Evolutionary conservation across 192 early-diverging fungal species (phyloP).

Genomic region (Kickxella alabastrina): DNA sequence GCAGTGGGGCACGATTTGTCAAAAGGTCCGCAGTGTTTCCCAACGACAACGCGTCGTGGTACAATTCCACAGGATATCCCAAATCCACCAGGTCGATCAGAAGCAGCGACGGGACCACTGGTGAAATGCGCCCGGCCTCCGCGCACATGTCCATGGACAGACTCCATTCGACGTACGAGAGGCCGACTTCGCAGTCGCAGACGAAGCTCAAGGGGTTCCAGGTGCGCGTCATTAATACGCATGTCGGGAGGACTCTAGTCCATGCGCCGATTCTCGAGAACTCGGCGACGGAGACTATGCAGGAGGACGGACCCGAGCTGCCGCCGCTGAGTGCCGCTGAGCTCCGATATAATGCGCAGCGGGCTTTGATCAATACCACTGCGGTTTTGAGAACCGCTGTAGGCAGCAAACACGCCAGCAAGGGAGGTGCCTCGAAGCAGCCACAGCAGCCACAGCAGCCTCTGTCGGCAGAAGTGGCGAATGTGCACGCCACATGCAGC

Average conservation of each 20-base stretch:
- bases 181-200: conserved; percentile 20
- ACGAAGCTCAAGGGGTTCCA: conserved; percentile 40
- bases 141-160: no score
- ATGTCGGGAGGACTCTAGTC: conserved; percentile 28
- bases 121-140: no score
- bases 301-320: conserved; percentile 13
- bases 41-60: conserved; percentile 18
- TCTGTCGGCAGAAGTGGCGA: not conserved
- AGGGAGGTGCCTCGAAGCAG: conserved; percentile 11
- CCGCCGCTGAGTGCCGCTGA: conserved; percentile 40
- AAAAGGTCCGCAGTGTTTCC: conserved; percentile 17
- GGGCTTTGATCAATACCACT: conserved; percentile 37
- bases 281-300: not conserved
- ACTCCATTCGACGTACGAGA: no score
- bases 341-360: conserved; percentile 42
- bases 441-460: conserved; percentile 1
- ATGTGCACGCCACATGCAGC: no score
- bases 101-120: not conserved
- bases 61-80: conserved; percentile 34
- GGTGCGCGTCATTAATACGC: conserved; percentile 41
- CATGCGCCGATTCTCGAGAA: conserved; percentile 25
- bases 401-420: conserved; percentile 2
- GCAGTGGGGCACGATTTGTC: conserved; percentile 15
- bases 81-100: conserved; percentile 18
- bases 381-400: conserved; percentile 23